phyloP scores from a whole-genome alignment of 495 filamentous ascomycete genomes.

The Saxophila tyrrhenica region DNA sequence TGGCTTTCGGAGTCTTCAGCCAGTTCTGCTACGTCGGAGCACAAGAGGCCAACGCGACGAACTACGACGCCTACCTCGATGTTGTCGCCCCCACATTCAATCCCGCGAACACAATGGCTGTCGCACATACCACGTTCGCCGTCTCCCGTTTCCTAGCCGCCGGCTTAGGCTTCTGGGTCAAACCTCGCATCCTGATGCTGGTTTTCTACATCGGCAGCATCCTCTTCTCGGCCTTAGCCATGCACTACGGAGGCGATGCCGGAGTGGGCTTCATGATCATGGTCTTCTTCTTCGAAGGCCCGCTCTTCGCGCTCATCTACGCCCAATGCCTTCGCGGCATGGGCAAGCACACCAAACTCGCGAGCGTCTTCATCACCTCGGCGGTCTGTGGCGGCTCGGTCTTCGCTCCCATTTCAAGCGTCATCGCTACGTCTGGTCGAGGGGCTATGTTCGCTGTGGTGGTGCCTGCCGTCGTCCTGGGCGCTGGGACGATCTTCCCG shows the following conservation, averaged over 20 bases:
- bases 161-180: slow-evolving; percentile 42
- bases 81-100: slow-evolving; percentile 28
- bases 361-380: slow-evolving; percentile 41
- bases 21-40: slow-evolving; percentile 57
- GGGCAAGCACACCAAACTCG: slow-evolving; percentile 49
- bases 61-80: slow-evolving; percentile 35
- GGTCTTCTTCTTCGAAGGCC: slow-evolving; percentile 48
- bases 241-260: slow-evolving; percentile 38
- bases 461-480: slow-evolving; percentile 48
- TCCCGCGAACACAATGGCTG: slow-evolving; percentile 34
- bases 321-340: slow-evolving; percentile 50
- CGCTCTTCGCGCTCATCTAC: slow-evolving; percentile 51
- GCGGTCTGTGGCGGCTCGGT: slow-evolving; percentile 46
- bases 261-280: slow-evolving; percentile 43
- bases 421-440: slow-evolving; percentile 25
- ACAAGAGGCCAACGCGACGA: slow-evolving; percentile 47
- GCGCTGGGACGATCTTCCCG: slow-evolving; percentile 46
- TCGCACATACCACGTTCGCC: slow-evolving; percentile 51
- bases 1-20: slow-evolving; percentile 44
- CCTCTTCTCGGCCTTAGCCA: slow-evolving; percentile 42
- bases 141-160: slow-evolving; percentile 52
- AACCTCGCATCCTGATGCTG: slow-evolving; percentile 52
- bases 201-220: slow-evolving; percentile 45
- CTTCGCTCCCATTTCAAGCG: slow-evolving; percentile 45
- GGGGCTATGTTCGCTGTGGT: slow-evolving; percentile 41